Evolutionary conservation across 441 rosid species (phyloP), one percentile per base, ranked within the genome.

Genomic region (Euphorbia celastroides): DNA sequence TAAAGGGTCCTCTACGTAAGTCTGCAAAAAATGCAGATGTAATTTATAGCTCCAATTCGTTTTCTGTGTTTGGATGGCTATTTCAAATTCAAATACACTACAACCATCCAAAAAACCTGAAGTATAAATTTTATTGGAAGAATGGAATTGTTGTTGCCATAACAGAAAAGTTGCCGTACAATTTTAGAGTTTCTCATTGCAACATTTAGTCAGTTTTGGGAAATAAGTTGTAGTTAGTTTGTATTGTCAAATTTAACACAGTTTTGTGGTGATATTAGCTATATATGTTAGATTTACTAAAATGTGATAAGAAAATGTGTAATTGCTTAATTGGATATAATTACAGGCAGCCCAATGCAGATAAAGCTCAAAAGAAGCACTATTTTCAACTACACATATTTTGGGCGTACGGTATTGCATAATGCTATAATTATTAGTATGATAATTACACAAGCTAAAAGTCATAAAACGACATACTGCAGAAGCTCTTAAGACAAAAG

Each of bases 271-370:
- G 16, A 42, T 42, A 42, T 10, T 38, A 42, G 10, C 48, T 42
- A 42, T 42, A 12, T 42, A 42, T 42, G 23, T 46, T 36, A 44
- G 16, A 10, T 67, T 57, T 50, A n/a, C 46, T 25, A 58, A 7
- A 31, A 27, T 46, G 14, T 54, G 17, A 26, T 42, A 70, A 42
- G 25, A 28, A 62, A 51, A 36, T 36, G 11, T 68, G 13, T 26
- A 1, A 51, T 34, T 38, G 17, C 4, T 22, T 55, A 20, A 14
- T 54, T 62, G 62, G n/a, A n/a, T 60, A 50, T 50, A 34, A 55
- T 62, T 62, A 30, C 26, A 34, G 71, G 71, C 32, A 50, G 32
- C 42, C 59, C 71, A 68, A n/a, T 60, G 59, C 62, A 60, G 57
- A 68, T 46, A 28, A 30, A 36, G 44, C 57, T 57, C 46, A 17